Base-by-base conservation (phyloP, 1,284 basidiomycete species). In the Marasmius sp. region DNA sequence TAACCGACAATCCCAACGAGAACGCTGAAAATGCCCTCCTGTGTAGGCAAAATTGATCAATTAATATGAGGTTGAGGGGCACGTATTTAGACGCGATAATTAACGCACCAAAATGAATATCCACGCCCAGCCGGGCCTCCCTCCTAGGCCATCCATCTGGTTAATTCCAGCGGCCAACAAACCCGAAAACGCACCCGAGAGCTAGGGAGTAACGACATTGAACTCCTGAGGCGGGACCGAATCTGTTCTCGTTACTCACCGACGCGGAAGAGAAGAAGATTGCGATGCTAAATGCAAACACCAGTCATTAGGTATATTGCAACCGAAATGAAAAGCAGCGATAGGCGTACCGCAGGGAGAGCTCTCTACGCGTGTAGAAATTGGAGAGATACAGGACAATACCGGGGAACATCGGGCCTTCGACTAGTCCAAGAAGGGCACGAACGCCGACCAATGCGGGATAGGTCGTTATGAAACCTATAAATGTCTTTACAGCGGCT, bases 151-250 rank as follows among this genome's bases (percentile, higher is more conserved):
- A 52, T 83, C 69, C 75, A 86, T 82, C 33, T 83, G 75, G 11
- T 74, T 65, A 45, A 87, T 85, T 2, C 73, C 84, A 22, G 81
- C 80, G 2, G 83, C 85, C 4, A 88, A 75, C 16, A 88, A 71
- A n/a, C 87, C 85, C 16, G 84, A 85, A 65, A 88, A 87, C 0
- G 85, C 85, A 12, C 86, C 81, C 0, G 85, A 81, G 38, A 64
- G 57, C 62, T 64, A 16, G n/a, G 55, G 22, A 34, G 34, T 49
- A 12, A 51, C 20, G n/a, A 33, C 6, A 18, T 48, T 20, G 22
- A 39, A 51, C 33, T 36, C 16, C 38, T n/a, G 36, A 58, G 33
- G 41, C 8, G 18, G 39, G 5, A 34, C 12, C 38, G 10, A 14
- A 39, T 12, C 36, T 10, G 12, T 49, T 18, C 18, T 51, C 20